phyloP scores from a whole-genome alignment of 2,329 filamentous ascomycete species.

The Aureobasidium sp. region DNA sequence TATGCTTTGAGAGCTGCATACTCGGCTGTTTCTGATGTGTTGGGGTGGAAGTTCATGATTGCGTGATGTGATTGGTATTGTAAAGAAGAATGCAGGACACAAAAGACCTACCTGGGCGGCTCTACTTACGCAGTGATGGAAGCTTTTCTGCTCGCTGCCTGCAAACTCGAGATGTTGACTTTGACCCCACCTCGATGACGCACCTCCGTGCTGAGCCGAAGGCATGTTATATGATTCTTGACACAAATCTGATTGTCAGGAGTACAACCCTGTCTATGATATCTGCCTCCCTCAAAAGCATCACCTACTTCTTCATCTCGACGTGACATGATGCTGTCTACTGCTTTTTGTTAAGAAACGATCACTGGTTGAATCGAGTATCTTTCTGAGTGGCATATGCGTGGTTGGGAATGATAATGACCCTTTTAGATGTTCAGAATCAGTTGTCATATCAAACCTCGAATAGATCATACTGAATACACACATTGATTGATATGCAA shows the following conservation, averaged over 20 bases:
- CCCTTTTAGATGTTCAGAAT: neutral
- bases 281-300: neutral
- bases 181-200: neutral
- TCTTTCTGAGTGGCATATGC: too few relatives aligned
- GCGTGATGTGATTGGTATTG: neutral
- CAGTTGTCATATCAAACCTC: neutral
- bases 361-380: neutral
- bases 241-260: neutral
- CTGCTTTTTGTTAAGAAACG: neutral
- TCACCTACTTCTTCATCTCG: neutral
- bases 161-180: neutral
- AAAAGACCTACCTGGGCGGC: neutral
- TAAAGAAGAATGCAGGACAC: neutral
- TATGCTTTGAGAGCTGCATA: neutral
- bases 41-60: slow-evolving; percentile 1
- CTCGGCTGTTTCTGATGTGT: neutral
- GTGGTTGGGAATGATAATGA: neutral
- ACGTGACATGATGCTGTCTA: neutral
- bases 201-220: neutral
- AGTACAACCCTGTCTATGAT: neutral
- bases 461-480: neutral
- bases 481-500: neutral
- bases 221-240: neutral
- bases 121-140: neutral
- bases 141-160: neutral